Conservation (phyloP, 169 alveolate genomes). For the Eimeria nieschulzi region DNA sequence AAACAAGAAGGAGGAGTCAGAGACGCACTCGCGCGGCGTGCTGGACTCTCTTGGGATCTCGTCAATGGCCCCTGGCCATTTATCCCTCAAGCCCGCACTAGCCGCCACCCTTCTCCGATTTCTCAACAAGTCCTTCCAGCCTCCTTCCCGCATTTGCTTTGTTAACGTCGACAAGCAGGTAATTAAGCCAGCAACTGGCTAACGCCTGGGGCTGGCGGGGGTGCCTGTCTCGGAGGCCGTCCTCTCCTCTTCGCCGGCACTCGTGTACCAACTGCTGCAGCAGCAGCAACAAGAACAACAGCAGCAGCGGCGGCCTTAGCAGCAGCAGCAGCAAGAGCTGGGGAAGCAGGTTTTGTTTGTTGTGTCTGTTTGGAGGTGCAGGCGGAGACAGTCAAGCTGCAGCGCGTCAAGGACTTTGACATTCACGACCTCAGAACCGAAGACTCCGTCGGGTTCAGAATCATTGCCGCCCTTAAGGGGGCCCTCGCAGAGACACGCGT, state of each 20-base stretch:
- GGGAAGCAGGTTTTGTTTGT: no score
- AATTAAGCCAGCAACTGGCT: background rate
- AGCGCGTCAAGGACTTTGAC: conserved; percentile 42
- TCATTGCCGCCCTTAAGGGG: conserved; percentile 53
- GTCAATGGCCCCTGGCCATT: background rate
- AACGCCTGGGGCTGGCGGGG: no score
- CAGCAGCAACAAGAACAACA: no score
- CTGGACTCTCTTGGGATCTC: conserved; percentile 23
- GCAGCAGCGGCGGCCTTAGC: no score
- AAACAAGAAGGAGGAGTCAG: background rate
- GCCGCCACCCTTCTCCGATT: conserved; percentile 42
- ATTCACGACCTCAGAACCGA: conserved; percentile 46
- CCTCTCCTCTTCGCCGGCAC: no score
- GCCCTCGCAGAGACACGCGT: conserved; percentile 56
- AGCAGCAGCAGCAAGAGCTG: no score
- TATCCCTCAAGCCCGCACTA: conserved; percentile 14
- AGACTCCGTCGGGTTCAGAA: conserved; percentile 28
- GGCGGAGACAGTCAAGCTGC: conserved; percentile 47
- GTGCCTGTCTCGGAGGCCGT: no score
- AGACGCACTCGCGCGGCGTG: conserved; percentile 20
- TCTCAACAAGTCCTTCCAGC: conserved; percentile 40
- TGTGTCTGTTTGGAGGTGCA: background rate
- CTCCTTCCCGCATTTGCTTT: conserved; percentile 52
- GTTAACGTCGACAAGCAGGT: conserved; percentile 41
- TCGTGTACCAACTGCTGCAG: no score